A percentile compares a stretch with the other conserved stretches of the same genome.
Evolutionary conservation across 768 basidiomycete species (phyloP).

Genomic region (Lentinula lateritia): DNA sequence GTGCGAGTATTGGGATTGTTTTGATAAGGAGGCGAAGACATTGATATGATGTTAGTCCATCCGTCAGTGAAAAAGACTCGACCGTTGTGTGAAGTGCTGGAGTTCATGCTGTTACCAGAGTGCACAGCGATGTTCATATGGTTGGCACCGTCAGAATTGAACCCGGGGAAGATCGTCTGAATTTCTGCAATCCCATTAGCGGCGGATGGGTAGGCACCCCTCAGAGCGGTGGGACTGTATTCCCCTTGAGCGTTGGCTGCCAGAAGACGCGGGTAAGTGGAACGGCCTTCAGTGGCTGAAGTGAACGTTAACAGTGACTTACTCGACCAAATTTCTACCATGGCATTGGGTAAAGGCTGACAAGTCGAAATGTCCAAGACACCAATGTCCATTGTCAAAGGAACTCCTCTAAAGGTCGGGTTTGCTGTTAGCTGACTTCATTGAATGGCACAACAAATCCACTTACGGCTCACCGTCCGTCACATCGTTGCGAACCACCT

Average conservation of each 20-base stretch:
- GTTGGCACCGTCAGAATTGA: slow-evolving; percentile 26
- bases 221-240: slow-evolving; percentile 26
- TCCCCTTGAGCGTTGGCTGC: slow-evolving; percentile 30
- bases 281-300: not conserved
- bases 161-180: slow-evolving; percentile 30
- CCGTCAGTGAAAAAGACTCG: slow-evolving; percentile 34
- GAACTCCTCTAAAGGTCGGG: slow-evolving; percentile 23
- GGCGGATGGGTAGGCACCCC: slow-evolving; percentile 27
- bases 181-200: slow-evolving; percentile 34
- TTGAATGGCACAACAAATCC: not conserved
- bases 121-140: slow-evolving; percentile 32
- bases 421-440: too few species aligned
- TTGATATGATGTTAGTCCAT: slow-evolving; percentile 21
- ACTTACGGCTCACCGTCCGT: slow-evolving; percentile 23
- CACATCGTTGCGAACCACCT: slow-evolving; percentile 18
- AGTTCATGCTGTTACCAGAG: slow-evolving; percentile 19
- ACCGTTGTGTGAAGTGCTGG: slow-evolving; percentile 25
- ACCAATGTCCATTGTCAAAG: slow-evolving; percentile 31
- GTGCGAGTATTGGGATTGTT: slow-evolving; percentile 14
- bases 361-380: slow-evolving; percentile 35
- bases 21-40: slow-evolving; percentile 5
- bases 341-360: slow-evolving; percentile 28
- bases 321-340: slow-evolving; percentile 34
- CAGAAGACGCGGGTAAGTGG: not conserved
- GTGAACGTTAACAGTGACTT: slow-evolving; percentile 4